Base-by-base conservation (phyloP, 2,329 filamentous ascomycete species). In the Xylariaceae sp. region DNA sequence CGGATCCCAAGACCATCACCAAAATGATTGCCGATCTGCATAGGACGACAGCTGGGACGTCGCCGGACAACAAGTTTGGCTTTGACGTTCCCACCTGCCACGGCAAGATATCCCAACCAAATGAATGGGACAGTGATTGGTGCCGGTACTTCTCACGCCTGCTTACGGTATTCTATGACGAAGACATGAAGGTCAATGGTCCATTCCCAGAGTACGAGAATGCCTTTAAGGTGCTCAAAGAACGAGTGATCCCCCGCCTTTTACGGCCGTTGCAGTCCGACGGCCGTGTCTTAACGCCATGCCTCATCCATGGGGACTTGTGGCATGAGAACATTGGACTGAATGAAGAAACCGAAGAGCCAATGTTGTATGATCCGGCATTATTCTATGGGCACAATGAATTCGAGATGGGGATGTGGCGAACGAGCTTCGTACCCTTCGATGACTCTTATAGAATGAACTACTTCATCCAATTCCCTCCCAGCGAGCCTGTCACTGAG, bases 121-220 rank as follows among this genome's bases (percentile, higher is more conserved):
- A 59, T 5, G 48, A 40, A 2, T 70, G 64, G 66, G 58, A 65
- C 19, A 48, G 53, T 22, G 68, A 56, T 47, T 70, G 67, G 67
- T 58, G 63, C 32, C 44, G 44, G n/a, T 66, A 60, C 47, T 71
- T 67, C 48, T 50, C 14, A 8, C 8, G 14, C 8, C 14, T 29
- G 25, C 8, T 29, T 8, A 29, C 25, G 14, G 25, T 14, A 8
- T 29, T 29, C 25, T 29, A 8, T 14, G 25, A 29, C 8, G 25
- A 29, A 14, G 25, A 29, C 14, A 14, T 29, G 8, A 8, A 14
- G 8, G 25, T 29, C 8, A 29, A 29, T 29, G 25, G 25, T 14
- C 25, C 25, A 29, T 29, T 8, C 8, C 8, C 8, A 29, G 25
- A 29, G 25, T 29, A 8, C 25, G 25, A 29, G 8, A 29, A 29